Conservation (phyloP, 2,329 filamentous ascomycete genomes). For the Sclerotinia borealis region DNA sequence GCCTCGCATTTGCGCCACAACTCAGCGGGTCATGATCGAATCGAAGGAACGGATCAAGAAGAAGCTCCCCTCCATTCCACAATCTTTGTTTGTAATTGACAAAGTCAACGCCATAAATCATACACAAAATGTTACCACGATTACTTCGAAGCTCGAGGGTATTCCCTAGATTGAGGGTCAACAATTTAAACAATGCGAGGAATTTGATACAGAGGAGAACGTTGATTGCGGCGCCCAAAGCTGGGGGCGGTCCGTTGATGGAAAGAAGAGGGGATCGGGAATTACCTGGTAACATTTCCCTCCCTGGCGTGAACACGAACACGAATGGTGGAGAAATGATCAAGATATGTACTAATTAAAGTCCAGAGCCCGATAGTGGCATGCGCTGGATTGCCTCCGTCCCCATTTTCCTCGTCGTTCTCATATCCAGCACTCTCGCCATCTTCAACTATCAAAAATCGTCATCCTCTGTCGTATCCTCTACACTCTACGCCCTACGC, state of each 20-base stretch:
- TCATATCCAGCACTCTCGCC: slow-evolving; percentile 66
- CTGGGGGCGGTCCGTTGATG: slow-evolving; percentile 58
- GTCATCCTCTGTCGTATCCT: slow-evolving; percentile 78
- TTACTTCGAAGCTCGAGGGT: slow-evolving; percentile 24
- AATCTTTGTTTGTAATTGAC: neutral
- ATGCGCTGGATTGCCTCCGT: slow-evolving; percentile 64
- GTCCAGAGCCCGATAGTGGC: slow-evolving; percentile 27
- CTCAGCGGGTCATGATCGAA: slow-evolving; percentile 11
- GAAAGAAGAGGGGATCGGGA: slow-evolving; percentile 59
- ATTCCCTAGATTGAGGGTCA: slow-evolving; percentile 17
- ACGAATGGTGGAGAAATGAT: neutral
- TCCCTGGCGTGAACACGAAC: neutral
- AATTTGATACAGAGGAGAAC: slow-evolving; percentile 37
- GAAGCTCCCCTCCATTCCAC: slow-evolving; percentile 3
- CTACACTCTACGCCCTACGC: slow-evolving; percentile 85
- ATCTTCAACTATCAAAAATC: slow-evolving; percentile 99
- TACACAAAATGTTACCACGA: slow-evolving; percentile 28
- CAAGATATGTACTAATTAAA: neutral
- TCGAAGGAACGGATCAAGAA: slow-evolving; percentile 5
- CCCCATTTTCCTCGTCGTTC: slow-evolving; percentile 70
- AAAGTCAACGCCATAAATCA: neutral
- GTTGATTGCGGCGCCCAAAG: slow-evolving; percentile 49
- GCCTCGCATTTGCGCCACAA: slow-evolving; percentile 17
- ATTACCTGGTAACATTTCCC: slow-evolving; percentile 49
- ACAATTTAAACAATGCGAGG: slow-evolving; percentile 15